A percentile compares a stretch with the other conserved stretches of the same genome.
These are phyloP conservation scores for Daldinia sp. DNA, from an alignment of 2,329 filamentous ascomycete genomes.

Conservation along the genomic window DNA sequence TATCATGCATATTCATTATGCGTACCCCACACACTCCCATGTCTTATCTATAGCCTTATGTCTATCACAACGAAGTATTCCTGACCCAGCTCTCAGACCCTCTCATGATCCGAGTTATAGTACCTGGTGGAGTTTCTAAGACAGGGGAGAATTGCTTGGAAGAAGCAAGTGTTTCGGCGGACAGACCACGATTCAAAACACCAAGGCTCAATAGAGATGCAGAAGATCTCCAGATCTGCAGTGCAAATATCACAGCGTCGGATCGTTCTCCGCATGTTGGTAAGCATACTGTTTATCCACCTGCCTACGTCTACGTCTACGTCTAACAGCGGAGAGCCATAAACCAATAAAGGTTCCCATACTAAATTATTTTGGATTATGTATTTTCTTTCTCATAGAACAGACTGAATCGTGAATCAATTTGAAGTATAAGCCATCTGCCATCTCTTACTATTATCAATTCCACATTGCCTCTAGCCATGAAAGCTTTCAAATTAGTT, in stretches of 20 bases:
- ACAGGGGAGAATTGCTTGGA: neutral
- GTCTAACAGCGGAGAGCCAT: neutral
- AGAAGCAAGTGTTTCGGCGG: neutral
- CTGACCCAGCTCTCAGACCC: neutral
- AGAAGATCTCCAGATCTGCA: constrained; percentile 5
- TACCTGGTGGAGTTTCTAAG: neutral
- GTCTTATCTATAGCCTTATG: neutral
- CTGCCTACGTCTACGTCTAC: neutral
- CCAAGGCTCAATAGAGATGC: neutral
- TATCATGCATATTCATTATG: constrained; percentile 1
- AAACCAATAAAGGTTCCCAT: neutral
- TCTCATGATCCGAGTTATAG: neutral
- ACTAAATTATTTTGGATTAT: neutral
- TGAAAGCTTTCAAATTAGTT: constrained; percentile 41
- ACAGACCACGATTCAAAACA: constrained; percentile 1
- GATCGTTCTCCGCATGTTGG: neutral
- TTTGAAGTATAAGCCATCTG: neutral
- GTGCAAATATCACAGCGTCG: neutral
- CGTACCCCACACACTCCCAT: constrained; percentile 1
- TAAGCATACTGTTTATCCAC: neutral
- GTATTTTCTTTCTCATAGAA: neutral
- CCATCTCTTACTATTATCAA: neutral
- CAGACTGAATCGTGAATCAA: neutral
- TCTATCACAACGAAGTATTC: neutral
- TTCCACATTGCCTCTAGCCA: constrained; percentile 12